phyloP scores from a whole-genome alignment of 1,284 basidiomycete genomes.

The Cutaneotrichosporon sp. region DNA sequence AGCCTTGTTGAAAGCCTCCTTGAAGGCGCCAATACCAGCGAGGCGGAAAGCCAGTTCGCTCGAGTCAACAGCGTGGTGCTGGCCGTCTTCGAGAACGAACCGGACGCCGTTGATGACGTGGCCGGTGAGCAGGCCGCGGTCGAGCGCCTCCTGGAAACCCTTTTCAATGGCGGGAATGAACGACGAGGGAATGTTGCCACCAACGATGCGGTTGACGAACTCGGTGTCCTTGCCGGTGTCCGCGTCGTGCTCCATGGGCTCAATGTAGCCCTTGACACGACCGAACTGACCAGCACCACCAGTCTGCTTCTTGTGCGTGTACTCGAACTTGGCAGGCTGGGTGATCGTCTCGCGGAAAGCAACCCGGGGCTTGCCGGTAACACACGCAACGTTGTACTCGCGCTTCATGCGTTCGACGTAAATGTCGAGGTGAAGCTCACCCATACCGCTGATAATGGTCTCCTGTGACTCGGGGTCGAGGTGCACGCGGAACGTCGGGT shows the following conservation, averaged over 20 bases:
- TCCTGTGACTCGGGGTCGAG: constrained; percentile 92
- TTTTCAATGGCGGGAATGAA: constrained; percentile 96
- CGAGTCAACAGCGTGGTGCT: constrained; percentile 92
- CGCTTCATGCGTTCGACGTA: constrained; percentile 99
- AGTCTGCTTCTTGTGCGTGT: constrained; percentile 97
- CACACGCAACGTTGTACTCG: constrained; percentile 92
- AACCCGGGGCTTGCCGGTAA: constrained; percentile 92
- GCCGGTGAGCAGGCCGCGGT: constrained; percentile 86
- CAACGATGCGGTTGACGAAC: constrained; percentile 87
- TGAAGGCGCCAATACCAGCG: constrained; percentile 85
- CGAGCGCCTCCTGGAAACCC: constrained; percentile 93
- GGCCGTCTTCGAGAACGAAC: constrained; percentile 88
- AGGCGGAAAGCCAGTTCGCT: constrained; percentile 93
- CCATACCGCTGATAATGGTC: constrained; percentile 99
- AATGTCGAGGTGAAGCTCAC: constrained; percentile 96
- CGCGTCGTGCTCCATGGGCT: constrained; percentile 77
- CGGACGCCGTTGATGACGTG: constrained; percentile 82
- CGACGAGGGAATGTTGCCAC: constrained; percentile 83
- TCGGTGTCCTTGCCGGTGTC: constrained; percentile 79
- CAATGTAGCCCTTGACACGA: constrained; percentile 84
- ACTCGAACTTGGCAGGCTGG: constrained; percentile 73
- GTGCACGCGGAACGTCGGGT: constrained; percentile 97
- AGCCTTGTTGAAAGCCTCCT: constrained; percentile 77
- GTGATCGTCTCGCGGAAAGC: constrained; percentile 96
- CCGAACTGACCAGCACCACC: constrained; percentile 97